Conservation (phyloP, 2,329 filamentous ascomycete species). For the Cercospora brassicicola region DNA sequence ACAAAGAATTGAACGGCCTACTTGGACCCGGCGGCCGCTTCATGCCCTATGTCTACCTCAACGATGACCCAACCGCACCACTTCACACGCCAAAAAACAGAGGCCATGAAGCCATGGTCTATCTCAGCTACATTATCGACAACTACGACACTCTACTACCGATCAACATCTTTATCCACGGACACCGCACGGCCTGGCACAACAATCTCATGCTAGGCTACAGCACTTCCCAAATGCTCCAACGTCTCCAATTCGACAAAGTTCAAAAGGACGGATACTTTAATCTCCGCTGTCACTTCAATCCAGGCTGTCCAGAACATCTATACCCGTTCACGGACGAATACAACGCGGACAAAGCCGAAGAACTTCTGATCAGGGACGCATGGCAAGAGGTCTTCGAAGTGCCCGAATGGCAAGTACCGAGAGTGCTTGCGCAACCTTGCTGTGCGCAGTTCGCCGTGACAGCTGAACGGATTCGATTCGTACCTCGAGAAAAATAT, state of each 20-base stretch:
- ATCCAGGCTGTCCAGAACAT: slow-evolving; percentile 57
- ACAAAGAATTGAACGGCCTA: slow-evolving; percentile 24
- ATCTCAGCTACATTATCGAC: slow-evolving; percentile 62
- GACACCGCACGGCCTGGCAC: slow-evolving; percentile 60
- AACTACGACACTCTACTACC: slow-evolving; percentile 61
- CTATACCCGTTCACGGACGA: slow-evolving; percentile 49
- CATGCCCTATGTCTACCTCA: slow-evolving; percentile 24
- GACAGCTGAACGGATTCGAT: slow-evolving; percentile 56
- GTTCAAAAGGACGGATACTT: slow-evolving; percentile 48
- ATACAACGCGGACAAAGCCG: slow-evolving; percentile 42
- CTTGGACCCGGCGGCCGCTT: slow-evolving; percentile 16
- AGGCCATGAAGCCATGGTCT: slow-evolving; percentile 64
- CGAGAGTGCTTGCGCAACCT: slow-evolving; percentile 57
- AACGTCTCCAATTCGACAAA: slow-evolving; percentile 46
- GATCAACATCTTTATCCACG: slow-evolving; percentile 62
- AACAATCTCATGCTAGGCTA: slow-evolving; percentile 54
- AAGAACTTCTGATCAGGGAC: slow-evolving; percentile 47
- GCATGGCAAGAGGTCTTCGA: slow-evolving; percentile 50
- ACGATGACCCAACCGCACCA: slow-evolving; percentile 39
- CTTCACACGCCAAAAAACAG: slow-evolving; percentile 58
- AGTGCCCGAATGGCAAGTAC: slow-evolving; percentile 46
- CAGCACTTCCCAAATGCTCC: slow-evolving; percentile 49
- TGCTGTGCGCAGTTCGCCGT: slow-evolving; percentile 67
- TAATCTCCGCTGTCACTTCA: slow-evolving; percentile 58
- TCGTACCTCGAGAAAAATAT: slow-evolving; percentile 56